Evolutionary conservation across 805 yeast genomes (phyloP).

Genomic region (Candida multigemmis): DNA sequence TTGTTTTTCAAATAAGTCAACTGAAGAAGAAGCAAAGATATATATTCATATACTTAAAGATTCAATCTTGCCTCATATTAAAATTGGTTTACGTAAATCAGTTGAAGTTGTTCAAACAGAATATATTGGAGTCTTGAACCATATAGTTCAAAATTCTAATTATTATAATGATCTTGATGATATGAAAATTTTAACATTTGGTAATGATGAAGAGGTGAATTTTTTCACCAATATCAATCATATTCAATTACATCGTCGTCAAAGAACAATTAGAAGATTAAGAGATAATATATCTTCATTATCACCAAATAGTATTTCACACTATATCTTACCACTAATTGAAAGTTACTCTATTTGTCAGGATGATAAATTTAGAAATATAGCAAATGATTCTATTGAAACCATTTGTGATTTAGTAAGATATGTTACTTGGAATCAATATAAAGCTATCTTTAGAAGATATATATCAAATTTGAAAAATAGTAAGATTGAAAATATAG

Average conservation of each 20-base stretch:
- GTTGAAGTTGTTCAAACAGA: slow-evolving; percentile 63
- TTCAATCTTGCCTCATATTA: slow-evolving; percentile 54
- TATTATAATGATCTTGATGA: slow-evolving; percentile 47
- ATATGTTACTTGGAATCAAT: slow-evolving; percentile 70
- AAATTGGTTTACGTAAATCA: slow-evolving; percentile 52
- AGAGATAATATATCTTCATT: slow-evolving; percentile 39
- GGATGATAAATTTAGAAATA: slow-evolving; percentile 48
- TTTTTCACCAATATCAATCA: slow-evolving; percentile 72
- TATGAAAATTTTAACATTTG: slow-evolving; percentile 51
- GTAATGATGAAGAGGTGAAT: slow-evolving; percentile 71
- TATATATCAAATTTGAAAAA: slow-evolving; percentile 41
- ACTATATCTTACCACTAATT: slow-evolving; percentile 74
- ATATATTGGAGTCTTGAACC: slow-evolving; percentile 56
- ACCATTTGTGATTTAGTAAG: slow-evolving; percentile 52
- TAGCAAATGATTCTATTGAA: slow-evolving; percentile 56
- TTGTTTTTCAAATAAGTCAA: slow-evolving; percentile 22
- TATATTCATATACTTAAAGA: slow-evolving; percentile 38
- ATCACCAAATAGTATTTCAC: slow-evolving; percentile 54
- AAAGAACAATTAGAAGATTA: slow-evolving; percentile 68
- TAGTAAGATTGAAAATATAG: slow-evolving; percentile 34
- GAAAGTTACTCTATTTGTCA: slow-evolving; percentile 65
- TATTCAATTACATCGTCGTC: slow-evolving; percentile 79
- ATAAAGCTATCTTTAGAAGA: slow-evolving; percentile 62
- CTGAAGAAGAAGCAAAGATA: slow-evolving; percentile 13
- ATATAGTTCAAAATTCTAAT: slow-evolving; percentile 41